Evolutionary conservation across 352 stramenopile species (phyloP), one percentile per base, ranked within the genome.

Genomic region (Chrysophaeum taylorii): DNA sequence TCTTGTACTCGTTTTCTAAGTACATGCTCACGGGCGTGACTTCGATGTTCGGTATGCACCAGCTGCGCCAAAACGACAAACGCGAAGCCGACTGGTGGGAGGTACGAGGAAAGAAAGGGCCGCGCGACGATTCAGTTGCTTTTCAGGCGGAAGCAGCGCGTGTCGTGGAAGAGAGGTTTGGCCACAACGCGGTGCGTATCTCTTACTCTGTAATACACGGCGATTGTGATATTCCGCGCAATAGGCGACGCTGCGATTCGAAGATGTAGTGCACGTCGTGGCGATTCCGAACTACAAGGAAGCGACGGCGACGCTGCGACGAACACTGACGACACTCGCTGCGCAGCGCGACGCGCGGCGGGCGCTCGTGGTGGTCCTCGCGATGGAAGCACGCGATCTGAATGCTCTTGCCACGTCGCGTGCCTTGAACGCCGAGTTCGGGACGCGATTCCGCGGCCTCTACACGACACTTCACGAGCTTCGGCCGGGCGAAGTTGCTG

Each of bases 211-310:
- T n/a, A n/a, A n/a, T n/a, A n/a, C n/a, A n/a, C n/a, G n/a, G n/a
- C n/a, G n/a, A n/a, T n/a, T n/a, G n/a, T n/a, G n/a, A n/a, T n/a
- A n/a, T n/a, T n/a, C n/a, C n/a, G n/a, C n/a, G n/a, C n/a, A n/a
- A n/a, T n/a, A n/a, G n/a, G n/a, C n/a, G n/a, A n/a, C n/a, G n/a
- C 57, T 66, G 14, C 4, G 15, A 36, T 66, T 45, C 57, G 57
- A 66, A 7, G 57, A 66, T 25, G 57, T 66, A 18, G 2, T 66
- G 2, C 57, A 66, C 36, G 33, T 66, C 33, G 36, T 66, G 2
- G 57, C 35, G 5, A 66, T 66, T 23, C 57, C 57, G 1, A 37
- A 16, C 33, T 66, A 66, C 57, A 66, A 66, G 57, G 57, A 66
- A 36, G 31, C 23, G 33, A 15, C 27, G 1, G 31, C 1, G 31